These are phyloP conservation scores for Wickerhamiella alocasiicola DNA, from an alignment of 805 yeast genomes.

Conservation along the genomic window DNA sequence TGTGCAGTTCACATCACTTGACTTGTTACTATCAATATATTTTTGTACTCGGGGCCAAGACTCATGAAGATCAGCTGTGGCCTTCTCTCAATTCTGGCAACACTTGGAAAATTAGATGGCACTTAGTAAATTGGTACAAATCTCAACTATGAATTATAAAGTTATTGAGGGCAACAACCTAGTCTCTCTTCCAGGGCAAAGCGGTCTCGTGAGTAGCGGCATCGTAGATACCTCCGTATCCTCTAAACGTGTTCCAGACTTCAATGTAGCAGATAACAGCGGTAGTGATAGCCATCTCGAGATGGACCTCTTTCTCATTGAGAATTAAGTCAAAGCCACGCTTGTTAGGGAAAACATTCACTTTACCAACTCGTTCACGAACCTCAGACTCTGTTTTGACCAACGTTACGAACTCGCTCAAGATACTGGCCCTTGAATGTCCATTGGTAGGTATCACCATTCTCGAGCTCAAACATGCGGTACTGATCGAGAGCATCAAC, in stretches of 20 bases:
- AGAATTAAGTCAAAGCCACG: slow-evolving; percentile 48
- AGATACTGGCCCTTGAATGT: slow-evolving; percentile 45
- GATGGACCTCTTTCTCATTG: slow-evolving; percentile 39
- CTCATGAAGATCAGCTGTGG: too few species aligned
- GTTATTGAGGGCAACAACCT: too few species aligned
- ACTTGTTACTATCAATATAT: too few species aligned
- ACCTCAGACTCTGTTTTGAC: slow-evolving; percentile 55
- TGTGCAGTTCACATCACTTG: too few species aligned
- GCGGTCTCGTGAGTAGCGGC: slow-evolving; percentile 27
- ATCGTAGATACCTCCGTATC: slow-evolving; percentile 53
- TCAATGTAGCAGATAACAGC: slow-evolving; percentile 51
- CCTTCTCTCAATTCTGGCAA: too few species aligned
- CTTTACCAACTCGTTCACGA: slow-evolving; percentile 51
- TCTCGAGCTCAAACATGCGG: slow-evolving; percentile 46
- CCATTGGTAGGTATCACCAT: slow-evolving; percentile 55
- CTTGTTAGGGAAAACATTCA: slow-evolving; percentile 41
- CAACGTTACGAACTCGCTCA: slow-evolving; percentile 45
- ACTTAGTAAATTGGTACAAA: too few species aligned
- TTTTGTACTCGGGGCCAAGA: too few species aligned
- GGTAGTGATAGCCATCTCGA: slow-evolving; percentile 44
- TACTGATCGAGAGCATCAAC: slow-evolving; percentile 52
- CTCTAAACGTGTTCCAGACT: slow-evolving; percentile 52
- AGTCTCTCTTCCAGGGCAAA: slow-evolving; percentile 23
- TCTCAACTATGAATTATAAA: too few species aligned
- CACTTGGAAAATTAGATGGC: too few species aligned